Evolutionary conservation across 257 asterid species (phyloP).

Genomic region (Rubia yunnanensis): DNA sequence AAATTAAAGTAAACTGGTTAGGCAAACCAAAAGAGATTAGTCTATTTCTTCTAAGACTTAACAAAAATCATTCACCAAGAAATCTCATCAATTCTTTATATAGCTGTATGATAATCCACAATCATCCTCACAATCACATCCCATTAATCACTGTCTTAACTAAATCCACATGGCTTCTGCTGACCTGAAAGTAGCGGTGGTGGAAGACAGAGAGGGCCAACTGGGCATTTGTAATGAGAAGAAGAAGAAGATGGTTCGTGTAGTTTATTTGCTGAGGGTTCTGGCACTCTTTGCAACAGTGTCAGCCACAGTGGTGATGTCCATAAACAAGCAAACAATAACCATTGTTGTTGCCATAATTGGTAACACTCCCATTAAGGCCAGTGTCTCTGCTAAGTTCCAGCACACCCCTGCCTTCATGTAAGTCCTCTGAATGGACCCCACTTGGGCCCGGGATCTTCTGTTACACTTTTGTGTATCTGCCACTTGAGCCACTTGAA

Average conservation of each 20-base stretch:
- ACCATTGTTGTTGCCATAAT: constrained; percentile 46
- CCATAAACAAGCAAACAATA: constrained; percentile 49
- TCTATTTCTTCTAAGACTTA: background rate
- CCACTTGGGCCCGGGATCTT: too few species aligned
- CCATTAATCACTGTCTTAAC: too few species aligned
- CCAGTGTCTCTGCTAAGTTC: constrained; percentile 61
- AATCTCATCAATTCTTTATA: background rate
- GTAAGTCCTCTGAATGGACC: too few species aligned
- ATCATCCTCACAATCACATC: background rate
- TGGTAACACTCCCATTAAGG: constrained; percentile 57
- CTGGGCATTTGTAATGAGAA: background rate
- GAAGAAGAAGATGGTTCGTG: constrained; percentile 14
- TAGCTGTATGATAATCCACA: constrained; percentile 3
- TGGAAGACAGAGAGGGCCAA: constrained; percentile 25
- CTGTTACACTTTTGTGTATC: too few species aligned
- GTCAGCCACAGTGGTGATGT: constrained; percentile 62
- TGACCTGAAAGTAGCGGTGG: constrained; percentile 23
- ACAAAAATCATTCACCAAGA: too few species aligned
- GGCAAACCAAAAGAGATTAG: background rate
- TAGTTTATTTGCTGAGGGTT: constrained; percentile 34
- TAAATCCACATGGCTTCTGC: constrained; percentile 22
- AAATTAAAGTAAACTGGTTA: constrained; percentile 1
- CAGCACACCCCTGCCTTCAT: constrained; percentile 89
- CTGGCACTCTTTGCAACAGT: constrained; percentile 47
- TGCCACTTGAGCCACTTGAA: too few species aligned